Base-by-base conservation (phyloP, 805 yeast species). In the Diddensiella santjacobensis region DNA sequence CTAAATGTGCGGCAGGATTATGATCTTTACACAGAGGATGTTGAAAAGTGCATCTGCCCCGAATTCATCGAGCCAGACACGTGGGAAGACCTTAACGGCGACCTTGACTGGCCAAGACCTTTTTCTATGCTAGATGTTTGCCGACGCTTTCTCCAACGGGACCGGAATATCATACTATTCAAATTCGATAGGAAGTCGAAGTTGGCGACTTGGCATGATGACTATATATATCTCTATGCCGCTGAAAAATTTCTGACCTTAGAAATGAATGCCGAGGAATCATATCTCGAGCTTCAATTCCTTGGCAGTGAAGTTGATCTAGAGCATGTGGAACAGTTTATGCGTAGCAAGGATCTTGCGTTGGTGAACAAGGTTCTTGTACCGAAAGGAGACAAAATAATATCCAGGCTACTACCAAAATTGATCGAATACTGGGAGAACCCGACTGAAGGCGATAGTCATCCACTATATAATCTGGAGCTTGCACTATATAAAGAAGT, bases 141-240 rank as follows among this genome's bases (percentile, higher is more conserved):
- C 31, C 31, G 13, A 13, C 57, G 55, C 33, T 61, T 60, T 36
- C 47, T 58, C 44, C 51, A 52, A 8, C 51, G 52, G n/a, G 53
- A 49, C 3, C 42, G 47, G 29, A 50, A 42, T 20, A 55, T 53
- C 31, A 35, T 52, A 10, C 20, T 42, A 3, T 37, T 54, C 33
- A 31, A 15, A 5, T 29, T 31, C 20, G 45, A n/a, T 15, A 31
- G 17, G n/a, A 22, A 19, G 13, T 8, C 31, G 8, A 26, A 13
- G n/a, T 6, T 13, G 6, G 43, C 44, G 6, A 15, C 30, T n/a
- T 56, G 58, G 62, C 49, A 42, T 10, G 62, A 57, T 38, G 55
- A 58, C 41, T 58, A 61, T 24, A 33, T 60, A 6, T 53, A 50
- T 37, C 50, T 60, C 19, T 36, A 55, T 15, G 64, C 64, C 2